Evolutionary conservation across 2,329 filamentous ascomycete species (phyloP).

Genomic region (Stemphylium beticola): DNA sequence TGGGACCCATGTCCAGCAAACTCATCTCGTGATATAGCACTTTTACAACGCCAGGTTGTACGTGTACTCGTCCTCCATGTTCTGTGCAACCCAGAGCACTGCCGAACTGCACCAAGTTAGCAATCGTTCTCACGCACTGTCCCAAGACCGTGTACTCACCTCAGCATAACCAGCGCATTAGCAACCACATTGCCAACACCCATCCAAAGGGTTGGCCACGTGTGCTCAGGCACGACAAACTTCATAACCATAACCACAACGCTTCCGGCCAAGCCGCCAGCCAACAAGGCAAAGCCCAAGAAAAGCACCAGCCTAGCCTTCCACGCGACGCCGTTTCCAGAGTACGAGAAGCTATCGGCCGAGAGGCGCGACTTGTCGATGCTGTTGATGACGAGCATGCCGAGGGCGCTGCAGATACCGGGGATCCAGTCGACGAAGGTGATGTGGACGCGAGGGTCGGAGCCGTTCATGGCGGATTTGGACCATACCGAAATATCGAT

Average conservation of each 20-base stretch:
- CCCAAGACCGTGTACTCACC: slow-evolving; percentile 53
- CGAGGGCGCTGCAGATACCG: slow-evolving; percentile 70
- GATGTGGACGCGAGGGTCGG: slow-evolving; percentile 62
- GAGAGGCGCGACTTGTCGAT: slow-evolving; percentile 71
- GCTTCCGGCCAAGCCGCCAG: slow-evolving; percentile 70
- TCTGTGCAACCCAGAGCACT: slow-evolving; percentile 73
- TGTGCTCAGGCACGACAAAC: slow-evolving; percentile 66
- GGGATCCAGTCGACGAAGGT: slow-evolving; percentile 77
- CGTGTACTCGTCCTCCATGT: slow-evolving; percentile 75
- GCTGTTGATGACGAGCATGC: slow-evolving; percentile 75
- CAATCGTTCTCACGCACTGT: neutral
- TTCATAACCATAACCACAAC: slow-evolving; percentile 73
- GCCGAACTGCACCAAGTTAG: slow-evolving; percentile 58
- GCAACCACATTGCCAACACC: slow-evolving; percentile 70
- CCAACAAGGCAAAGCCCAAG: slow-evolving; percentile 71
- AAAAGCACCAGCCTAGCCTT: slow-evolving; percentile 72
- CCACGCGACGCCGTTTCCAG: slow-evolving; percentile 71
- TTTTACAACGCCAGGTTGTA: slow-evolving; percentile 66
- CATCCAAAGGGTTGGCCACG: slow-evolving; percentile 69
- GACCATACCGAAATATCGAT: slow-evolving; percentile 71
- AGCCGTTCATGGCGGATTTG: slow-evolving; percentile 66
- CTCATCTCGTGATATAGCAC: neutral
- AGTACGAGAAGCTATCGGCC: slow-evolving; percentile 70
- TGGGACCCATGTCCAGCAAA: neutral
- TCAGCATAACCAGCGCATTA: slow-evolving; percentile 70